A percentile compares a stretch with the other conserved stretches of the same genome.
phyloP scores from a whole-genome alignment of 768 basidiomycete species.

The Pleurotus djamor region DNA sequence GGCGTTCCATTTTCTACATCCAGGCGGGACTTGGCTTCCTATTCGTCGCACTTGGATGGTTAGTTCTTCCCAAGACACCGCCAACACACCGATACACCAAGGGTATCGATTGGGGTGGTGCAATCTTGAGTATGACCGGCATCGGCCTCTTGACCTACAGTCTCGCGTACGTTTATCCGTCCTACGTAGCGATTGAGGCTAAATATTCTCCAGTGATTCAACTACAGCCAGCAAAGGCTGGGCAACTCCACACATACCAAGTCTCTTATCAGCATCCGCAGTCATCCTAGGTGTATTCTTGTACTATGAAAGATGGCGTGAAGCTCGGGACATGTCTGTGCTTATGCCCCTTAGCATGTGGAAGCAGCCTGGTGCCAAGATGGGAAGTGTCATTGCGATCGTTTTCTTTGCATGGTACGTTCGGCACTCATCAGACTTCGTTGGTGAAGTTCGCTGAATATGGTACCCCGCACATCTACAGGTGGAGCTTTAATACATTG shows the following conservation, averaged over 20 bases:
- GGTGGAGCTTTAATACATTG: slow-evolving; percentile 28
- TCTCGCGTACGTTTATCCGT: slow-evolving; percentile 21
- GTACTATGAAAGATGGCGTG: slow-evolving; percentile 26
- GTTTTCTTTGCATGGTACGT: slow-evolving; percentile 28
- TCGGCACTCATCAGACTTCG: not conserved
- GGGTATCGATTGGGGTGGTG: slow-evolving; percentile 32
- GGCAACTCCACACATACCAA: slow-evolving; percentile 28
- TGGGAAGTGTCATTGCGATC: slow-evolving; percentile 21
- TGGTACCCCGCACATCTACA: not conserved
- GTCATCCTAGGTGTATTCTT: slow-evolving; percentile 22
- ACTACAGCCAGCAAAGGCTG: slow-evolving; percentile 26
- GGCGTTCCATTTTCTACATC: slow-evolving; percentile 29
- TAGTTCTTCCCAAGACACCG: slow-evolving; percentile 14
- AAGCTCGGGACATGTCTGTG: slow-evolving; percentile 20
- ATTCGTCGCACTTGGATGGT: slow-evolving; percentile 21
- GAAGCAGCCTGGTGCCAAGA: slow-evolving; percentile 23
- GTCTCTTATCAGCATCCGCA: slow-evolving; percentile 20
- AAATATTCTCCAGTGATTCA: slow-evolving; percentile 20
- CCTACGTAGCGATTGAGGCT: not conserved
- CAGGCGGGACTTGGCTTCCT: slow-evolving; percentile 26
- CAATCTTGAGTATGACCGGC: slow-evolving; percentile 25
- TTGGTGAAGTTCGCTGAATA: not conserved
- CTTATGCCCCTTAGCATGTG: slow-evolving; percentile 30
- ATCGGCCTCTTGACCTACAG: slow-evolving; percentile 29
- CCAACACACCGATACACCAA: slow-evolving; percentile 23